Evolutionary conservation across 257 asterid genomes (phyloP), one percentile per base, ranked within the genome.

Genomic region (Penstemon newberryi): DNA sequence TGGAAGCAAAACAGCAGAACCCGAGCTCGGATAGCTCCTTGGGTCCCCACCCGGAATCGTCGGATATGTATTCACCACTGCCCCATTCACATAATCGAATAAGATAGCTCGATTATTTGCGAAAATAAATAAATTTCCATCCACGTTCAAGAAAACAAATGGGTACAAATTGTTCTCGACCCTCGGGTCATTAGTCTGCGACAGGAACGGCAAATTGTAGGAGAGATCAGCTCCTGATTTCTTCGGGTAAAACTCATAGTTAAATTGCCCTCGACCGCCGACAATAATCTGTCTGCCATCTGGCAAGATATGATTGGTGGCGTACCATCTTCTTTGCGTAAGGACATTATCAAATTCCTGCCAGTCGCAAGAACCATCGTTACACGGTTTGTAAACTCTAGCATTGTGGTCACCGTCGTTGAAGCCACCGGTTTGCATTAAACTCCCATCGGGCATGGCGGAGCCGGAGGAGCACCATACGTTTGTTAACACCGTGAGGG

Each of bases 1-100:
- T 2, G 88, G 88, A 19, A 83, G 60, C 13, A 83, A 75, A 9
- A 80, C 75, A 0, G 86, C 85, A 3, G 86, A 83, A 1, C 88
- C 88, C 0, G 88, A 78, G 4, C 84, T 75, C 0, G 88, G 88
- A 47, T 83, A 80, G 12, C 68, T 63, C 66, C 88, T 78, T 0
- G 87, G 87, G 0, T 80, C 73, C 1, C 84, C 86, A 6, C 69
- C 84, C 0, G 84, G 76, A 5, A 81, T 60, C 13, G 47, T 60
- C 0, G 88, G 88, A 49, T 80, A 83, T 0, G 54, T 69, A 58
- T 70, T 80, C 5, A 76, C 78, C 33, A 83, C 78, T 0, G 0
- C 12, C 3, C 58, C 18, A 0, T 37, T 65, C 1, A 4, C 57
- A n/a, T 80, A 83, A 73, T 83, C 73, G 11, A 80, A 66, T 45